phyloP scores from a whole-genome alignment of 495 filamentous ascomycete species.

The Cudoniella acicularis region DNA sequence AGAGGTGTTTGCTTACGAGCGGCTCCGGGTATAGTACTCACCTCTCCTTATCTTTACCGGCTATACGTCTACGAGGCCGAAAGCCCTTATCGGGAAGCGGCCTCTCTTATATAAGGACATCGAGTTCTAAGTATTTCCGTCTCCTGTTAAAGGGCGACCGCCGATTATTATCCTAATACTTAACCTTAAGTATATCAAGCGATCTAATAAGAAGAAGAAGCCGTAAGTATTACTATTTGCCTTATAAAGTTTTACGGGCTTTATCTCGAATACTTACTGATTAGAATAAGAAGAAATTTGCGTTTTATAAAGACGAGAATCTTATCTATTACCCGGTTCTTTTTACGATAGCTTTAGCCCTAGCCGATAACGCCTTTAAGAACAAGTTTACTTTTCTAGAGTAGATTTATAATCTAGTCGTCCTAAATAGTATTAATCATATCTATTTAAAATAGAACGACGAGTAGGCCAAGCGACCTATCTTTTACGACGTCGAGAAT shows the following conservation, averaged over 20 bases:
- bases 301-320: constrained; percentile 1
- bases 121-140: constrained; percentile 8
- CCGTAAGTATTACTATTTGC: background rate
- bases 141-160: constrained; percentile 2
- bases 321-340: background rate
- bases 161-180: background rate
- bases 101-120: constrained; percentile 14
- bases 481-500: constrained; percentile 3
- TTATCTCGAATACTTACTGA: background rate
- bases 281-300: constrained; percentile 2
- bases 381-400: background rate
- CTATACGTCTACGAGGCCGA: constrained; percentile 5
- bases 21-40: constrained; percentile 3
- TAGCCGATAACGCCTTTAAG: constrained; percentile 1
- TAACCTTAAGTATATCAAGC: constrained; percentile 13
- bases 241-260: background rate
- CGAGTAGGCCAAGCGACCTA: background rate
- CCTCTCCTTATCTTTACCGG: background rate
- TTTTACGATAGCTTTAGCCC: background rate
- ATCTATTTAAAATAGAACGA: constrained; percentile 1
- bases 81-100: constrained; percentile 6
- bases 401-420: constrained; percentile 4
- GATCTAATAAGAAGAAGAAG: constrained; percentile 8
- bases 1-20: constrained; percentile 14
- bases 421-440: background rate